These are phyloP conservation scores for Capsicum chinense DNA, from an alignment of 257 asterid species.

Conservation along the genomic window DNA sequence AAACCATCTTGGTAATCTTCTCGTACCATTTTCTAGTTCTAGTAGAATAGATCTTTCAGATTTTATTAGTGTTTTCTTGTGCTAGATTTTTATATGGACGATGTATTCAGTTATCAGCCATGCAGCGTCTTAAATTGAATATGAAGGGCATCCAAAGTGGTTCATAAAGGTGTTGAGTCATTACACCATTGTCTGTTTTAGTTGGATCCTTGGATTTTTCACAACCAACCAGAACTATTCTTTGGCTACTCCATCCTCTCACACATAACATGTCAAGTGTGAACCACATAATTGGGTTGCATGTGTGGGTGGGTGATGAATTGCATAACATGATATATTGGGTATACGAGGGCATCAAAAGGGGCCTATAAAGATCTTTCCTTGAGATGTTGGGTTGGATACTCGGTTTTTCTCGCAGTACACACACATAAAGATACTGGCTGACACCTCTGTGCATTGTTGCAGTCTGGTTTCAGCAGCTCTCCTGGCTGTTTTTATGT, in stretches of 20 bases:
- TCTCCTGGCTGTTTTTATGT: background rate
- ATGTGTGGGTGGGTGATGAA: background rate
- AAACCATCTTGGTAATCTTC: constrained; percentile 85
- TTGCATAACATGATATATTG: background rate
- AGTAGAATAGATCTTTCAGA: background rate
- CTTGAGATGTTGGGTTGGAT: background rate
- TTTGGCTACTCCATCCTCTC: background rate
- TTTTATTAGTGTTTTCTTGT: too few species aligned
- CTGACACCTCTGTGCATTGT: background rate
- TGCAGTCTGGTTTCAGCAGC: background rate
- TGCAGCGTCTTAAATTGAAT: background rate
- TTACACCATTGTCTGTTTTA: background rate
- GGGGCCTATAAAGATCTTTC: background rate
- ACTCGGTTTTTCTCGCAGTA: background rate
- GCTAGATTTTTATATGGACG: too few species aligned
- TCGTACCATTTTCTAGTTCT: background rate
- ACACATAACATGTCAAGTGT: background rate
- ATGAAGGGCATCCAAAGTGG: background rate
- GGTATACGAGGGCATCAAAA: background rate
- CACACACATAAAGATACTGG: background rate
- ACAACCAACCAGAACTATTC: background rate
- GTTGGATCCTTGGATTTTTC: background rate
- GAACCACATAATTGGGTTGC: background rate
- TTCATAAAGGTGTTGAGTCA: background rate
- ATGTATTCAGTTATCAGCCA: too few species aligned